Conservation (phyloP, 2,329 filamentous ascomycete genomes). For the Sphaerostilbella broomeana region DNA sequence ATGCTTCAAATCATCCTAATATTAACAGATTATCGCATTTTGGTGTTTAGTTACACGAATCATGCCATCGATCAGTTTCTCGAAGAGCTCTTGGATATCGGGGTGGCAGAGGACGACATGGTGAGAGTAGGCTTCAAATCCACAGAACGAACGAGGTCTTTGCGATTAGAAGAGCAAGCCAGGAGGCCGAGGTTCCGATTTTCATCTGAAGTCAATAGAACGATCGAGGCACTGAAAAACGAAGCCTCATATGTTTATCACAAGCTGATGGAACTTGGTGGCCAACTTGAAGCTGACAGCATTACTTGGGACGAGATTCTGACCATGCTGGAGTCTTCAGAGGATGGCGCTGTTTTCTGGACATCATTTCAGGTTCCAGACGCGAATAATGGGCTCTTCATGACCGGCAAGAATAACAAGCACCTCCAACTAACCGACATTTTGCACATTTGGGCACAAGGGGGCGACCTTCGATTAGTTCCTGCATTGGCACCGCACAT, state of each 20-base stretch:
- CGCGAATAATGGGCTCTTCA: slow-evolving; percentile 36
- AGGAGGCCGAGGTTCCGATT: not conserved
- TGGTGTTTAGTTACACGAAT: slow-evolving; percentile 63
- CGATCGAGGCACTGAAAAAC: not conserved
- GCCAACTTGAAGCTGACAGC: not conserved
- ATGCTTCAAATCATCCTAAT: slow-evolving; percentile 50
- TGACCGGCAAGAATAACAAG: slow-evolving; percentile 41
- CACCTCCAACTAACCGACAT: slow-evolving; percentile 24
- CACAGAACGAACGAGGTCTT: slow-evolving; percentile 37
- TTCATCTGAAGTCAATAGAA: not conserved
- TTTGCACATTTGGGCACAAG: slow-evolving; percentile 19
- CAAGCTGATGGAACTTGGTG: not conserved
- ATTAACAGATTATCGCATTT: slow-evolving; percentile 43
- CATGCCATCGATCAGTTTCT: slow-evolving; percentile 50
- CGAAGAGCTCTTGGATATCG: slow-evolving; percentile 54
- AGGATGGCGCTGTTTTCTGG: slow-evolving; percentile 44
- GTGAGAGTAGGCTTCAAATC: slow-evolving; percentile 58
- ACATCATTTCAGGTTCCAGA: slow-evolving; percentile 49
- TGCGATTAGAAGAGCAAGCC: slow-evolving; percentile 40
- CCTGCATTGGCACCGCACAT: slow-evolving; percentile 21
- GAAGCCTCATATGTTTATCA: not conserved
- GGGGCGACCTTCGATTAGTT: not conserved
- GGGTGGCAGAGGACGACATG: slow-evolving; percentile 43
- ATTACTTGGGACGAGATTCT: no score
- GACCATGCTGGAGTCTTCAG: slow-evolving; percentile 45